Evolutionary conservation across 495 filamentous ascomycete species (phyloP).

Genomic region (Hypoxylon rickii): DNA sequence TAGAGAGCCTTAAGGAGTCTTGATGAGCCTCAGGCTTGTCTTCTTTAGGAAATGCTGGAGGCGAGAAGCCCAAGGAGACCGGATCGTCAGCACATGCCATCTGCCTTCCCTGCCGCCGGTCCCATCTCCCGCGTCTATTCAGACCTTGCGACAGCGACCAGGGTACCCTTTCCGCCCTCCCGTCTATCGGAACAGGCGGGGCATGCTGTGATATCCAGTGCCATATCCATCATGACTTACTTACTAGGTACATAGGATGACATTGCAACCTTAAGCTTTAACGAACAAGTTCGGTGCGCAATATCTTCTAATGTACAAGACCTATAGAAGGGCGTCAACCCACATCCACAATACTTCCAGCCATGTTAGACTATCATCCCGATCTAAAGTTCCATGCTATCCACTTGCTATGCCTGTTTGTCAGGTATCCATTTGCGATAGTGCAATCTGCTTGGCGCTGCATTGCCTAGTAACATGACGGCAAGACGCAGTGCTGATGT

Average conservation of each 20-base stretch:
- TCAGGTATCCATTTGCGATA: slow-evolving; percentile 19
- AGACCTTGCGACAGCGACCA: slow-evolving; percentile 17
- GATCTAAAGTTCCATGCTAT: slow-evolving; percentile 3
- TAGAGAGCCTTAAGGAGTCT: slow-evolving; percentile 23
- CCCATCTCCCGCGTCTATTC: slow-evolving; percentile 25
- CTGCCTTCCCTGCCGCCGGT: slow-evolving; percentile 33
- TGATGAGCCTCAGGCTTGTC: slow-evolving; percentile 26
- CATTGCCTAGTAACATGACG: slow-evolving; percentile 26
- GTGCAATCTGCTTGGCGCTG: slow-evolving; percentile 32
- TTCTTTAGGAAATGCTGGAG: slow-evolving; percentile 24
- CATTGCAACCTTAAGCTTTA: neutral
- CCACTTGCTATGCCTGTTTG: slow-evolving; percentile 23
- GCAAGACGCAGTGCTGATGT: slow-evolving; percentile 33
- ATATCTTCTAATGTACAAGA: slow-evolving; percentile 5
- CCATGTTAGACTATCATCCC: neutral
- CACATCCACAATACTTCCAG: too few relatives aligned
- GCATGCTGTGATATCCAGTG: slow-evolving; percentile 23
- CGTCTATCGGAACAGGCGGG: slow-evolving; percentile 40
- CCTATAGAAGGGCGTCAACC: too few relatives aligned
- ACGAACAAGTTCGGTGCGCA: slow-evolving; percentile 9
- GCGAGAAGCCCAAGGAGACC: slow-evolving; percentile 32
- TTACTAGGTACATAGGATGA: neutral
- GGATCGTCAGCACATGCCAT: slow-evolving; percentile 34
- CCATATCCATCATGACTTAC: too few relatives aligned
- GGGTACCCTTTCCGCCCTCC: slow-evolving; percentile 34